Conservation (phyloP, 1,139 yeast genomes). For the Yamadazyma diddensiae region DNA sequence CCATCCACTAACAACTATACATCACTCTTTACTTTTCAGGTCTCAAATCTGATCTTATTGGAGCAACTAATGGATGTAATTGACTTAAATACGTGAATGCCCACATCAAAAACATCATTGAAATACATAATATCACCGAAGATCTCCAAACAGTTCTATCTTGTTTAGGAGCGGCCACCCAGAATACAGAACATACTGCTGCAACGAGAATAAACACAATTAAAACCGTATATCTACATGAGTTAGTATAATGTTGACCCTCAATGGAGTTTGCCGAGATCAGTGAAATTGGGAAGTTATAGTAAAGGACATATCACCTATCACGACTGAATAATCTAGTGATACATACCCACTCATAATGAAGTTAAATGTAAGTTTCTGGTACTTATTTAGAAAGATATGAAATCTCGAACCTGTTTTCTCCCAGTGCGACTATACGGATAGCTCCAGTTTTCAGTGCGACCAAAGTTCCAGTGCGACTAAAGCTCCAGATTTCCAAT, state of each 20-base stretch:
- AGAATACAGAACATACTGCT: slow-evolving; percentile 58
- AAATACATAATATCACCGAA: slow-evolving; percentile 72
- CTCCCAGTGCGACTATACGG: neutral
- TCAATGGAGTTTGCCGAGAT: neutral
- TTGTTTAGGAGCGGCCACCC: slow-evolving; percentile 61
- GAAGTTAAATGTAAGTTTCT: neutral
- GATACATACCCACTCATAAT: slow-evolving; percentile 5
- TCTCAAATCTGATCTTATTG: slow-evolving; percentile 75
- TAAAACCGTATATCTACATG: slow-evolving; percentile 69
- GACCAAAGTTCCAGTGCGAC: neutral
- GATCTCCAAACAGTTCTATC: slow-evolving; percentile 84
- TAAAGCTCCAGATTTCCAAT: neutral
- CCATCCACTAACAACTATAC: no score
- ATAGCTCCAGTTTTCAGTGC: no score
- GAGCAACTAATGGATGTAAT: slow-evolving; percentile 77
- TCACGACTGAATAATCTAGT: neutral
- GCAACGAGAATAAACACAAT: slow-evolving; percentile 61
- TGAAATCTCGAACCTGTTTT: neutral
- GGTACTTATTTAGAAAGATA: no score
- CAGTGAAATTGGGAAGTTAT: neutral
- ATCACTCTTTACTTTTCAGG: slow-evolving; percentile 45
- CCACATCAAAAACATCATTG: slow-evolving; percentile 95
- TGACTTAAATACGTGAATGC: slow-evolving; percentile 83
- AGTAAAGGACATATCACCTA: neutral
- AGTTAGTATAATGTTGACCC: no score